Base-by-base conservation (phyloP, 441 rosid genomes). In the Populus hybrid region DNA sequence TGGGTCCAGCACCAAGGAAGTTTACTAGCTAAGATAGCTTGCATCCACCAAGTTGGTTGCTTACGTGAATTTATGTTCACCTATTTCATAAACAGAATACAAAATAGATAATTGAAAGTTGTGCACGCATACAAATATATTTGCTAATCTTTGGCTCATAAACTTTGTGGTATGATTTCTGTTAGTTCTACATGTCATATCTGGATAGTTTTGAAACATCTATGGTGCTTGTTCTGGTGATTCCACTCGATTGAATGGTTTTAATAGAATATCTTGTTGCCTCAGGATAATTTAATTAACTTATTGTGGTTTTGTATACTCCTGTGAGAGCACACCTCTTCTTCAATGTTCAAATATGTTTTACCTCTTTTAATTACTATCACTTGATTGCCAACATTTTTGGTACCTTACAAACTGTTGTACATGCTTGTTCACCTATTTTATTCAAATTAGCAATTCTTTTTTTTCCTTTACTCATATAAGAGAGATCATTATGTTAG, bases 1-100 rank as follows among this genome's bases (percentile, higher is more conserved):
- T n/a, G 75, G 28, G 36, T 68, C 65, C 76, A 64, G 4, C 42
- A 56, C 31, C 26, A 9, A n/a, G 20, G 75, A 56, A 59, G 67
- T 33, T 59, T 65, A 59, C 42, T 12, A 33, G 28, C 59, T n/a
- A 70, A 14, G 9, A 45, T 70, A 70, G 61, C 11, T 40, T 24
- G 68, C 68, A 33, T 40, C 74, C 35, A 59, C 21, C 16, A 6
- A 11, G 5, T 33, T 73, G 59, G 20, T 38, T n/a, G 6, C 59
- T 5, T 61, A 12, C 61, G 33, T 2, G 6, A 33, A 35, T 59
- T 59, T n/a, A 56, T n/a, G n/a, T 14, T 3, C 35, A 24, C 7
- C 36, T 26, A 65, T 42, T 35, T 36, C 21, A 67, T 29, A 38
- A 73, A 7, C 29, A 26, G 36, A 24, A 40, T 16, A 16, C 18